Percentiles rank a stretch among this genome's conserved stretches.
These are phyloP conservation scores for Crassisporium funariophilum DNA, from an alignment of 768 basidiomycete genomes.

Conservation along the genomic window DNA sequence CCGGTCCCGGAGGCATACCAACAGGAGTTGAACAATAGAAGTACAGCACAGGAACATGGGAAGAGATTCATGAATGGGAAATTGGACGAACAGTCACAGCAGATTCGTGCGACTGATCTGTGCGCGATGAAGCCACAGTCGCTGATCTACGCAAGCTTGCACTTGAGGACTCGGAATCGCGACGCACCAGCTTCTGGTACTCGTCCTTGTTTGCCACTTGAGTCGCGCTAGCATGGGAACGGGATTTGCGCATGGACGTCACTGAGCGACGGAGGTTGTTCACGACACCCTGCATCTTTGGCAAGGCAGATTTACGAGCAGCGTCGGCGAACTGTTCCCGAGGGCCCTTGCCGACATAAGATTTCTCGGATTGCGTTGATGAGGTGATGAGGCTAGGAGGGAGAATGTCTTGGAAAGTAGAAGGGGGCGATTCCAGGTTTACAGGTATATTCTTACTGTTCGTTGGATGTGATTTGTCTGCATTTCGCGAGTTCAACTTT, in stretches of 20 bases:
- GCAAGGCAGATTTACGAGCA: conserved; percentile 35
- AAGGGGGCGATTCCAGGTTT: conserved; percentile 13
- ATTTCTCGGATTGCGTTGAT: conserved; percentile 28
- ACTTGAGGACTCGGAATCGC: not conserved
- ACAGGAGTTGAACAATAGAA: no score
- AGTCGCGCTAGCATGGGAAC: not conserved
- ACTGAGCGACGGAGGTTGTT: conserved; percentile 35
- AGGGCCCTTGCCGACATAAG: not conserved
- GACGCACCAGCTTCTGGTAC: not conserved
- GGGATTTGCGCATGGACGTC: conserved; percentile 40
- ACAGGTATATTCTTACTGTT: not conserved
- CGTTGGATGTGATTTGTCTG: conserved; percentile 10
- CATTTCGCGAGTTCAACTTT: not conserved
- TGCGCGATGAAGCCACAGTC: not conserved
- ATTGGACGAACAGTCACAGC: no score
- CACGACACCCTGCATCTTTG: conserved; percentile 42
- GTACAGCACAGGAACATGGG: no score
- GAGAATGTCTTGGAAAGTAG: conserved; percentile 50
- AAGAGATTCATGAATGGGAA: no score
- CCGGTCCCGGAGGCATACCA: no score
- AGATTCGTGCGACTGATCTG: no score
- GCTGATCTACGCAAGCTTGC: not conserved
- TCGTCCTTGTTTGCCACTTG: not conserved
- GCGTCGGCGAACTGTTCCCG: conserved; percentile 30
- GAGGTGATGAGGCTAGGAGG: conserved; percentile 47